phyloP scores from a whole-genome alignment of 441 rosid genomes.

The Cnidoscolus chayamansa region DNA sequence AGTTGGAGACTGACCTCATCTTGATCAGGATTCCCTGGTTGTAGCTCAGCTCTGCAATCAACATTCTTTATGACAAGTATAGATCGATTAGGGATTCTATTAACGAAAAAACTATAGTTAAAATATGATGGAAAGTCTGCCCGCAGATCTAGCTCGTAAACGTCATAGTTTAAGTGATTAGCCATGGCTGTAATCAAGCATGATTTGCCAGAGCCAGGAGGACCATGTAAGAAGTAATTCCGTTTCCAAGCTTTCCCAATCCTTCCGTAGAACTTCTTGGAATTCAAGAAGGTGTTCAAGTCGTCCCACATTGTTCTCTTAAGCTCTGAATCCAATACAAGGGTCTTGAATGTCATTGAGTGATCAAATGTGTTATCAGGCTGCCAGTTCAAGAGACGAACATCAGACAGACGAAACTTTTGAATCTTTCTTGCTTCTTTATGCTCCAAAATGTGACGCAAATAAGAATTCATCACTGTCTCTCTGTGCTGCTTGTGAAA shows the following conservation, averaged over 20 bases:
- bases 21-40: neutral
- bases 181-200: conserved; percentile 3
- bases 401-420: no score
- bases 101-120: neutral
- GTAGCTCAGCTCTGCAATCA: neutral
- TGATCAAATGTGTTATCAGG: neutral
- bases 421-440: conserved; percentile 4
- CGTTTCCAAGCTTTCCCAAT: conserved; percentile 8
- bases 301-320: conserved; percentile 2
- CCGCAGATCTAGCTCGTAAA: neutral
- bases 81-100: neutral
- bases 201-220: conserved; percentile 7
- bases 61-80: conserved; percentile 5
- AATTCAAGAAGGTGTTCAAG: neutral
- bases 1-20: neutral
- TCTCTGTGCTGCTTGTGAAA: conserved; percentile 8
- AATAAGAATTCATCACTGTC: neutral
- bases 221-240: conserved; percentile 5
- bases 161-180: conserved; percentile 9
- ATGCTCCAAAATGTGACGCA: neutral
- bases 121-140: neutral
- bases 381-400: neutral
- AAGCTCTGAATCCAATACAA: conserved; percentile 1
- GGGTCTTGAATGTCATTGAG: conserved; percentile 3
- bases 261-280: neutral